Percentiles rank a stretch among this genome's conserved stretches.
phyloP scores from a whole-genome alignment of 192 early-diverging fungal species.

The Backusella circina region DNA sequence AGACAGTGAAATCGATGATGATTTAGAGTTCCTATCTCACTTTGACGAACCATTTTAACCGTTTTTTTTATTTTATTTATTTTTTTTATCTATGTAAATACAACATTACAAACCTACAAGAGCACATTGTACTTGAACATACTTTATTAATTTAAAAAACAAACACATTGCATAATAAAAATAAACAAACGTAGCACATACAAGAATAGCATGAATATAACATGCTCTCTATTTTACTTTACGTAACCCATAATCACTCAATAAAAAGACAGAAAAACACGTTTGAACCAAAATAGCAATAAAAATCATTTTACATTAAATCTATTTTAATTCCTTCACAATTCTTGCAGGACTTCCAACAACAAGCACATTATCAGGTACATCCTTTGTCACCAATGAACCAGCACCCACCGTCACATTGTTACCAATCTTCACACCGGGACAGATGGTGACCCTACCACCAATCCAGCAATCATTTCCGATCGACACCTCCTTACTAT shows the following conservation, averaged over 20 bases:
- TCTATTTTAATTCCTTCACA: conserved; percentile 38
- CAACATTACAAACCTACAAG: not conserved
- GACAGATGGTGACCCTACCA: conserved; percentile 71
- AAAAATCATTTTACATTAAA: not conserved
- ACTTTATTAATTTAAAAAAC: too few species aligned
- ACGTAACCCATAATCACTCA: too few species aligned
- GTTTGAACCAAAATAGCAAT: not conserved
- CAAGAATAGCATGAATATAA: too few species aligned
- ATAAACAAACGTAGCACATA: too few species aligned
- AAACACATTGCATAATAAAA: too few species aligned
- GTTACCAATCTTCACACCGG: conserved; percentile 88
- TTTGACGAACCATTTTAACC: not conserved
- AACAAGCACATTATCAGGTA: conserved; percentile 72
- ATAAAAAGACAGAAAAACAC: not conserved
- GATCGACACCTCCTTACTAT: conserved; percentile 56
- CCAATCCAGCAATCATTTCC: conserved; percentile 91
- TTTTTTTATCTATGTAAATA: too few species aligned
- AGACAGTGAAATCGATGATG: not conserved
- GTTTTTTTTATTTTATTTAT: too few species aligned
- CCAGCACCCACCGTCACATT: conserved; percentile 75
- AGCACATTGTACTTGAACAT: not conserved
- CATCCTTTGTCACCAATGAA: conserved; percentile 85
- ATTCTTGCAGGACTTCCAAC: conserved; percentile 86
- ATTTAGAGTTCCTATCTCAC: not conserved
- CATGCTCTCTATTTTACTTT: too few species aligned